Percentiles rank a stretch among this genome's conserved stretches.
phyloP scores from a whole-genome alignment of 495 filamentous ascomycete genomes.

The Neurospora sp. region DNA sequence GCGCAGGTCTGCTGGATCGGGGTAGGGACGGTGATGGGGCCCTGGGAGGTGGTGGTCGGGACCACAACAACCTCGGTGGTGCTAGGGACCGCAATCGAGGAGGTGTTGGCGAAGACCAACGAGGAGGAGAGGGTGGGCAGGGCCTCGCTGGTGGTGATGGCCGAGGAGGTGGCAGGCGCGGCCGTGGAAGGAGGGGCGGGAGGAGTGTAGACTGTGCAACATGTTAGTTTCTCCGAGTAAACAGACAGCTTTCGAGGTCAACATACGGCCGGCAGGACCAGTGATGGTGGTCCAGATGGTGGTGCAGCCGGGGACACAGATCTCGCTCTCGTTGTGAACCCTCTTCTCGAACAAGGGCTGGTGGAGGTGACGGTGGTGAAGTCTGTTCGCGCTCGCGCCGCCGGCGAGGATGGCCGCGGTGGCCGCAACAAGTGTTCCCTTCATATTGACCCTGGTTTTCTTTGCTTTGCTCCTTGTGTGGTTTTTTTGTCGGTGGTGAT shows the following conservation, averaged over 20 bases:
- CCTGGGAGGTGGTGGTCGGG: conserved; percentile 19
- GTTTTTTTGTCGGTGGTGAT: conserved; percentile 13
- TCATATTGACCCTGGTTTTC: conserved; percentile 40
- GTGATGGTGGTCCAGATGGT: conserved; percentile 52
- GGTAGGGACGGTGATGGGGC: conserved; percentile 47
- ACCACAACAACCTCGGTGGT: conserved; percentile 7
- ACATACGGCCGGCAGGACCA: conserved; percentile 51
- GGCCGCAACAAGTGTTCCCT: conserved; percentile 52
- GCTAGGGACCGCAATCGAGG: conserved; percentile 4
- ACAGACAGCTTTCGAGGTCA: neutral
- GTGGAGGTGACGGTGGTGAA: conserved; percentile 53
- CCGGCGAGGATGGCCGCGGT: conserved; percentile 53
- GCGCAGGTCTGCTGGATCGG: conserved; percentile 56
- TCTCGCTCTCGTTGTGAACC: conserved; percentile 27
- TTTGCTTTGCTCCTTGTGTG: neutral
- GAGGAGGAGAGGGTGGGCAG: neutral
- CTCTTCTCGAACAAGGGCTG: conserved; percentile 46
- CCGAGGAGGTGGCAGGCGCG: conserved; percentile 12
- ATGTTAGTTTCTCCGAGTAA: neutral
- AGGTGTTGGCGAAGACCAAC: neutral
- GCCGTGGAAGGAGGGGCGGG: conserved; percentile 25
- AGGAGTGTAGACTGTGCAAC: conserved; percentile 18
- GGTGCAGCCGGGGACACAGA: conserved; percentile 54
- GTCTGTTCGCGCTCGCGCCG: conserved; percentile 45
- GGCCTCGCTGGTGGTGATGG: neutral